Percentiles rank a stretch among this genome's conserved stretches.
These are phyloP conservation scores for Articulospora tetracladia DNA, from an alignment of 495 filamentous ascomycete genomes.

Conservation along the genomic window DNA sequence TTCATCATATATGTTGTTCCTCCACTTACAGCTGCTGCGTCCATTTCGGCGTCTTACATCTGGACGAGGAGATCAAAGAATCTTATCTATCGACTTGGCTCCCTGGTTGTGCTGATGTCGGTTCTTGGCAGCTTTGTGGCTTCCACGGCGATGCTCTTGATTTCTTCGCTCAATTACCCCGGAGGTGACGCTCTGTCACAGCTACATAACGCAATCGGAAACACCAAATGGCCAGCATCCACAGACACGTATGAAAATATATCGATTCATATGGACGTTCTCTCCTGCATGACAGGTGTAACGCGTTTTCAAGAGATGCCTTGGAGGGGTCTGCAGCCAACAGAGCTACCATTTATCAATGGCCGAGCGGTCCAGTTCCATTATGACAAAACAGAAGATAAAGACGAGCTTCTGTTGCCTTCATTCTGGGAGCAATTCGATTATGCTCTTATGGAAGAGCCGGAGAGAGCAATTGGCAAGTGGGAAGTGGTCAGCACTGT, in stretches of 20 bases:
- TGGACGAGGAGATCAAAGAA: slow-evolving; percentile 64
- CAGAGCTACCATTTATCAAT: slow-evolving; percentile 4
- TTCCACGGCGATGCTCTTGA: slow-evolving; percentile 60
- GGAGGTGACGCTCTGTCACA: slow-evolving; percentile 65
- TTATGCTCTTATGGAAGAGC: slow-evolving; percentile 72
- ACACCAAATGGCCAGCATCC: background rate
- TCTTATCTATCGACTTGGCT: slow-evolving; percentile 50
- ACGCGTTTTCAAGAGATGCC: slow-evolving; percentile 71
- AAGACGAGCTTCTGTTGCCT: slow-evolving; percentile 47
- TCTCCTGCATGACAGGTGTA: slow-evolving; percentile 90
- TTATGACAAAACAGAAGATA: slow-evolving; percentile 64
- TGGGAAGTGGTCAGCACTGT: slow-evolving; percentile 73
- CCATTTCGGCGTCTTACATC: slow-evolving; percentile 68
- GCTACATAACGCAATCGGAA: slow-evolving; percentile 47
- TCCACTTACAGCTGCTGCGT: slow-evolving; percentile 70
- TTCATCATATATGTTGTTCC: slow-evolving; percentile 92
- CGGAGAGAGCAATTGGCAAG: slow-evolving; percentile 49
- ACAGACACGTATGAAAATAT: slow-evolving; percentile 7
- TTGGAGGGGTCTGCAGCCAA: background rate
- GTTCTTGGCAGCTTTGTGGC: slow-evolving; percentile 53
- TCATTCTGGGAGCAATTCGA: slow-evolving; percentile 81
- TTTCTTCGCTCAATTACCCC: slow-evolving; percentile 84
- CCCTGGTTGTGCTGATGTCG: slow-evolving; percentile 50
- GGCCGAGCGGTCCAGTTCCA: slow-evolving; percentile 27
- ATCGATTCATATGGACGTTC: slow-evolving; percentile 74